Base-by-base conservation (phyloP, 169 alveolate species). In the Neospora caninum region DNA sequence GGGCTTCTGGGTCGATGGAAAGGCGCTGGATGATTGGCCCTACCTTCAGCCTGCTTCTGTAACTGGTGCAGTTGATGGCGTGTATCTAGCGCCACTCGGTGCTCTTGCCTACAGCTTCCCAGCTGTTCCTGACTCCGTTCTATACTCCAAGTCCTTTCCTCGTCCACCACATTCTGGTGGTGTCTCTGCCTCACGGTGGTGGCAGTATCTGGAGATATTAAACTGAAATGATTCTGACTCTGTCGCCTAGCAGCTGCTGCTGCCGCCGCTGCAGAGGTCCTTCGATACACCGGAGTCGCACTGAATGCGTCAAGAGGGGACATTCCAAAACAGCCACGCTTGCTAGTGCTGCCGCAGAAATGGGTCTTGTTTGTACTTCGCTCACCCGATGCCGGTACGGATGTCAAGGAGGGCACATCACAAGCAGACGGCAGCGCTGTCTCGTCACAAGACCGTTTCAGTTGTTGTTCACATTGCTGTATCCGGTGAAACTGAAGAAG, bases 191-290 rank as follows among this genome's bases (percentile, higher is more conserved):
- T 49, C 58, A 49, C 58, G 58, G 58, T 49, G 58, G 4, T 49
- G 58, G 22, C 58, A 49, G 58, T 49, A 49, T 49, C 58, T 13
- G 58, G 13, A 49, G 22, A 49, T 49, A 49, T 49, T 49, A 4
- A 4, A 49, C 22, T 49, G 13, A 13, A 49, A 49, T 49, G 13
- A 49, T 49, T 49, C 58, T 49, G 58, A 49, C 58, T 49, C 73
- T 27, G 25, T 27, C 73, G 73, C 73, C 4, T 22, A 27, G 73
- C 73, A 13, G 73, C 73, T 10, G n/a, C 73, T 29, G 73, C 73
- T 13, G 73, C 73, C 73, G 73, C 73, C n/a, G 73, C 73, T 64
- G 73, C 73, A 64, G 73, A 64, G 73, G 73, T 64, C 73, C 73
- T 64, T 16, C 73, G 73, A 22, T 64, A 29, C 25, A 64, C 73